Evolutionary conservation across 345 rosid species (phyloP).

Genomic region (Angophora floribunda): DNA sequence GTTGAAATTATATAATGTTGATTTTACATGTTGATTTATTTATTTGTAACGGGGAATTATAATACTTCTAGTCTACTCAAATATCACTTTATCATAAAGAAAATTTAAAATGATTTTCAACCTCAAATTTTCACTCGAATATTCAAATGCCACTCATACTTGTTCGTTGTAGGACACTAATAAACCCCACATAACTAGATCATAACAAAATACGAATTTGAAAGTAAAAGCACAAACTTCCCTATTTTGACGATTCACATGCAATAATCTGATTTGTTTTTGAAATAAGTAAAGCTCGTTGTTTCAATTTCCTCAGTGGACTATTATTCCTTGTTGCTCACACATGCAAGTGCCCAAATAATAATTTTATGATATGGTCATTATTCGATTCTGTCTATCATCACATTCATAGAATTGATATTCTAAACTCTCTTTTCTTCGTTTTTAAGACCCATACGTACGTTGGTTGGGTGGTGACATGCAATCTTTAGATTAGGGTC

Average conservation of each 20-base stretch:
- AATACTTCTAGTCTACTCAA: neutral
- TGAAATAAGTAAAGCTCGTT: neutral
- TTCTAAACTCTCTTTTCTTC: neutral
- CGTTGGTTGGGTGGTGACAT: neutral
- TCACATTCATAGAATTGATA: neutral
- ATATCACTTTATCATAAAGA: neutral
- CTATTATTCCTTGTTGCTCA: neutral
- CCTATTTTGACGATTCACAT: neutral
- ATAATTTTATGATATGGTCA: neutral
- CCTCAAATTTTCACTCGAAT: neutral
- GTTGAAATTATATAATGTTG: neutral
- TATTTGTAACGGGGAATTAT: neutral
- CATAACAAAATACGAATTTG: neutral
- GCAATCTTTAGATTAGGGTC: neutral
- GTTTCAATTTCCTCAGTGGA: neutral
- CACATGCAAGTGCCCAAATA: neutral
- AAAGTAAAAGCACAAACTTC: neutral
- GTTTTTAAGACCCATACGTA: neutral
- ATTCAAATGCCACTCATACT: neutral
- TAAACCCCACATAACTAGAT: neutral
- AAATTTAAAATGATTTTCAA: neutral
- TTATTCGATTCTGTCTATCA: neutral
- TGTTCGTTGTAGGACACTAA: fast-evolving
- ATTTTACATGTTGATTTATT: neutral
- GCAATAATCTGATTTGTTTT: neutral